Evolutionary conservation across 2,329 filamentous ascomycete genomes (phyloP).

Genomic region (Colletotrichum aenigma): DNA sequence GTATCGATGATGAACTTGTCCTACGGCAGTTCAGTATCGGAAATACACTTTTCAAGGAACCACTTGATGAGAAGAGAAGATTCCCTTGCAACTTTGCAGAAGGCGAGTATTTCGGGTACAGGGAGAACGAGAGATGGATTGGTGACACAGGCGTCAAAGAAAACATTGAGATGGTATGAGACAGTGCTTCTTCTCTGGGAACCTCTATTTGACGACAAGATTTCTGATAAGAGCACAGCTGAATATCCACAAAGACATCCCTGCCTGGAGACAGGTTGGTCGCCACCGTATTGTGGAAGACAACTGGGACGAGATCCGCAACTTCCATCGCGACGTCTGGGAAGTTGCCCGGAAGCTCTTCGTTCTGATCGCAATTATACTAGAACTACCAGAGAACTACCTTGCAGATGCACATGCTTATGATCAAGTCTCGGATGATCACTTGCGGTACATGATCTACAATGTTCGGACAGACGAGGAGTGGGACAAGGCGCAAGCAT

Average conservation of each 20-base stretch:
- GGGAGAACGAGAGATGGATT: not conserved
- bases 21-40: not conserved
- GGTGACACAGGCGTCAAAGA: not conserved
- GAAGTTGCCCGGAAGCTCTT: not conserved
- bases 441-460: not conserved
- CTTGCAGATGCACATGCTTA: not conserved
- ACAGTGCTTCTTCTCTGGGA: not conserved
- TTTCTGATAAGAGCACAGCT: not conserved
- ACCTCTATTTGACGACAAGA: rapidly evolving
- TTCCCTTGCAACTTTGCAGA: not conserved
- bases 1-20: not conserved
- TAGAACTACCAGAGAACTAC: not conserved
- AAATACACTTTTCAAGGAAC: not conserved
- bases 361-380: not conserved
- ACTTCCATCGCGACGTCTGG: not conserved
- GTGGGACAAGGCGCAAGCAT: not conserved
- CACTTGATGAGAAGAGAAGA: not conserved
- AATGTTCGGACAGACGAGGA: not conserved
- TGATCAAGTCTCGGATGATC: not conserved
- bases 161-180: not conserved
- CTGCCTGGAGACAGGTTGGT: not conserved
- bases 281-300: not conserved
- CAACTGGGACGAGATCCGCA: not conserved
- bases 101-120: not conserved
- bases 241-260: not conserved